phyloP scores from a whole-genome alignment of 2,329 filamentous ascomycete species.

The Zymoseptoria ardabiliae region DNA sequence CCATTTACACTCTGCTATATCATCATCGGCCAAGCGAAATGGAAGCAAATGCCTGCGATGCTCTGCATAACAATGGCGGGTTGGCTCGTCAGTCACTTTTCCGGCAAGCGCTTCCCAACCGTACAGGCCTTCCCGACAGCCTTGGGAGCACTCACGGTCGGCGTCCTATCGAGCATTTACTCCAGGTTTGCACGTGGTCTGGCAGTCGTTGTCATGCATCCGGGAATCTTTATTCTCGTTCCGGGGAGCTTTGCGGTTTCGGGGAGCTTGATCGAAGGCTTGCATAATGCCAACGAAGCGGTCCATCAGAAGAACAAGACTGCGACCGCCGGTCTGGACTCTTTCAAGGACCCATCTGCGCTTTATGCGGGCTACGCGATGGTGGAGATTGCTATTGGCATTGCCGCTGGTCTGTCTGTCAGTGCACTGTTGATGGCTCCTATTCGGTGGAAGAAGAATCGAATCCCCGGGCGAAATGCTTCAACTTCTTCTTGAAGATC shows the following conservation, averaged over 20 bases:
- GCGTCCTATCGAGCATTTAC: conserved; percentile 71
- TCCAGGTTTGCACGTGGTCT: conserved; percentile 52
- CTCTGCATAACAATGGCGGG: conserved; percentile 63
- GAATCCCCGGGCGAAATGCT: too few species aligned
- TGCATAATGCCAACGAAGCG: conserved; percentile 1
- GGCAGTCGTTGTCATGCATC: conserved; percentile 40
- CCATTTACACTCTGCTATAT: conserved; percentile 61
- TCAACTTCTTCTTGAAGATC: background rate
- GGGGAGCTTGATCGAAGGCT: conserved; percentile 28
- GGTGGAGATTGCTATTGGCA: background rate
- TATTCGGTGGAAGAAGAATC: background rate
- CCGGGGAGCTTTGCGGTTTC: conserved; percentile 42
- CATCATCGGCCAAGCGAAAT: conserved; percentile 74
- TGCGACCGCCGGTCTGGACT: background rate
- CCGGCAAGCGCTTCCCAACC: conserved; percentile 54
- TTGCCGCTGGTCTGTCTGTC: background rate
- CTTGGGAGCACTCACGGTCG: conserved; percentile 66
- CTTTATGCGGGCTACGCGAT: background rate
- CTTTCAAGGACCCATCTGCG: background rate
- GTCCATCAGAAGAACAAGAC: background rate
- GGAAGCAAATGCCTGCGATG: conserved; percentile 70
- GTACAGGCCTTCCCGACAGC: conserved; percentile 71
- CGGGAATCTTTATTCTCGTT: background rate
- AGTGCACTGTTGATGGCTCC: background rate
- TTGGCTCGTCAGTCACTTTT: conserved; percentile 69